Percentiles rank a stretch among this genome's conserved stretches.
Conservation (phyloP, 805 yeast species). For the Starmerella bacillaris region DNA sequence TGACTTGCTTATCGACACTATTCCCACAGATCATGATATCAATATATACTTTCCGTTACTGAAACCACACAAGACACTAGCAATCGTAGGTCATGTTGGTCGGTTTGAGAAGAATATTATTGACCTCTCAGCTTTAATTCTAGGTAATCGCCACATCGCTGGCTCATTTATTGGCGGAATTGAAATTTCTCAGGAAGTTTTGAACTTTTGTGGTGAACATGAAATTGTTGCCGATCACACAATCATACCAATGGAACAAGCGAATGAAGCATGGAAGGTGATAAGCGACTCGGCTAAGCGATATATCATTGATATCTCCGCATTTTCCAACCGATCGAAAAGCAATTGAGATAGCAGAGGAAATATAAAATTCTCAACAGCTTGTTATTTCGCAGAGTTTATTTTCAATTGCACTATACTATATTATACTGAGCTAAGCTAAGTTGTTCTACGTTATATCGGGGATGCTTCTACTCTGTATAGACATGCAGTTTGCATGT, state of each 20-base stretch:
- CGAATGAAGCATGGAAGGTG: constrained; percentile 13
- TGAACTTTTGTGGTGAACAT: constrained; percentile 43
- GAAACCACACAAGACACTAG: constrained; percentile 39
- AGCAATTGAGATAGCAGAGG: too few relatives aligned
- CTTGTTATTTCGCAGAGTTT: too few relatives aligned
- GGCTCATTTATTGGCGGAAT: constrained; percentile 48
- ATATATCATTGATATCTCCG: constrained; percentile 1
- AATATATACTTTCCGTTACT: constrained; percentile 32
- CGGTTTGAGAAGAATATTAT: constrained; percentile 25
- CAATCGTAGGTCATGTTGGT: constrained; percentile 52
- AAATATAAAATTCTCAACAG: too few relatives aligned
- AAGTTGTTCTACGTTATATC: too few relatives aligned
- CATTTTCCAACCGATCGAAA: too few relatives aligned
- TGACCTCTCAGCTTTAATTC: constrained; percentile 30
- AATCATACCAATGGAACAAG: constrained; percentile 30
- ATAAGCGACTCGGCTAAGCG: background rate
- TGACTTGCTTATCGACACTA: constrained; percentile 38
- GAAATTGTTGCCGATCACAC: constrained; percentile 47
- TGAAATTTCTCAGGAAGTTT: constrained; percentile 46
- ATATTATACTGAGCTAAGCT: too few relatives aligned
- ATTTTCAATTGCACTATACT: too few relatives aligned
- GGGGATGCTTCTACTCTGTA: too few relatives aligned
- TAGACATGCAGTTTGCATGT: too few relatives aligned
- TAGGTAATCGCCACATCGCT: constrained; percentile 24
- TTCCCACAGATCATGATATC: constrained; percentile 33